Base-by-base conservation (phyloP, 2,329 filamentous ascomycete species). In the Aureobasidium namibiae region DNA sequence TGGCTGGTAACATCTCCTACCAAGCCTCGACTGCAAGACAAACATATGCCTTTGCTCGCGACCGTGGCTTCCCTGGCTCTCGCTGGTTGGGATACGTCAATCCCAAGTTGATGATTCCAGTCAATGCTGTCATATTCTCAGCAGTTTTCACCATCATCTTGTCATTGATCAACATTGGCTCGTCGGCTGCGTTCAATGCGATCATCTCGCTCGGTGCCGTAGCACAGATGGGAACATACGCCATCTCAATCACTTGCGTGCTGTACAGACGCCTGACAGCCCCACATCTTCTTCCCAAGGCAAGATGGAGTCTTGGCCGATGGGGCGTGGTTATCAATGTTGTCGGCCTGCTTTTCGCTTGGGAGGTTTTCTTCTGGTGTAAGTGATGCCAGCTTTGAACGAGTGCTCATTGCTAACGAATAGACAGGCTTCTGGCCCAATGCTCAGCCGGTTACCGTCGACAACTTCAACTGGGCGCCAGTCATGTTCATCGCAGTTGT, bases 41-140 rank as follows among this genome's bases (percentile, higher is more conserved):
- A 53, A 63, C 66, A 23, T 78, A 68, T 57, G 73, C 74, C 0
- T 77, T 77, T 62, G 73, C 75, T 14, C 70, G 75, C 24, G 75
- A 78, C 58, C 64, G 68, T 3, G 75, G 75, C 1, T 67, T 77
- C 1, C 75, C 75, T 0, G 75, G 75, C 33, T 63, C 64, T 5
- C 53, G 44, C 38, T 71, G 69, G 69, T 67, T 72, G 23, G 49
- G 41, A 21, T 49, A 62, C 9, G 60, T 63, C 57, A 41, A 60
- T 9, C 50, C 50, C 6, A 57, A 45, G 31, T 34, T 58, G n/a
- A 59, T 44, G 31, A 50, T 61, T n/a, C 62, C 62, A 8, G 56
- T 61, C 1, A 62, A 61, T 38, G 52, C 65, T 14, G 62, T 65
- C 31, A 33, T 62, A 21, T 42, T 66, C 11, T 57, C 57, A 6